A percentile compares a stretch with the other conserved stretches of the same genome.
Evolutionary conservation across 331 rosid genomes (phyloP).

Genomic region (Dryas integrifolia): DNA sequence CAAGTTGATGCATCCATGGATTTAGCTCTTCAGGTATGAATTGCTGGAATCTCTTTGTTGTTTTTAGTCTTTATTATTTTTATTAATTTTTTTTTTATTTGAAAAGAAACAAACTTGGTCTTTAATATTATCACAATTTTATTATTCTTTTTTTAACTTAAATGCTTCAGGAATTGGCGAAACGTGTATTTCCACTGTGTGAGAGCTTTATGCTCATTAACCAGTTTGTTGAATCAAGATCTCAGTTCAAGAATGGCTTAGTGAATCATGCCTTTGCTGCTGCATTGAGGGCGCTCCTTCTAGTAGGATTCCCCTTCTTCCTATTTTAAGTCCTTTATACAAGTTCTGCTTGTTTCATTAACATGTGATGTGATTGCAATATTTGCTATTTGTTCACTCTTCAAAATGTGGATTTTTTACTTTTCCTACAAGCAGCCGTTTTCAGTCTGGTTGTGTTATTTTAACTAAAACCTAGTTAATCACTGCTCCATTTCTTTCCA

Average conservation of each 20-base stretch:
- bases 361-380: not conserved
- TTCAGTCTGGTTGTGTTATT: not conserved
- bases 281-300: conserved; percentile 86
- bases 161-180: conserved; percentile 77
- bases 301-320: conserved; percentile 44
- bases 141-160: not conserved
- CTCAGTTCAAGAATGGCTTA: conserved; percentile 88
- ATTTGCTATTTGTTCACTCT: not conserved
- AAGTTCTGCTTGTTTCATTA: not conserved
- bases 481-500: not conserved
- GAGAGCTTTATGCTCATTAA: conserved; percentile 73
- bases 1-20: conserved; percentile 86
- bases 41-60: conserved; percentile 13
- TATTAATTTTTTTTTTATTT: not conserved
- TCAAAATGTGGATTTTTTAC: not conserved
- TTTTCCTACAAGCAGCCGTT: not conserved
- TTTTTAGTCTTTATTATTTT: not conserved
- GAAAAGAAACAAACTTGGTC: not conserved
- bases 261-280: conserved; percentile 99
- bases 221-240: conserved; percentile 83
- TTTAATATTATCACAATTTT: not conserved
- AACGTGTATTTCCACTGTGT: conserved; percentile 83
- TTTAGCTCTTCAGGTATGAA: conserved; percentile 85
- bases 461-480: not conserved
- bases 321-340: not conserved